These are phyloP conservation scores for Jatropha podagrica DNA, from an alignment of 441 rosid genomes.

Conservation along the genomic window DNA sequence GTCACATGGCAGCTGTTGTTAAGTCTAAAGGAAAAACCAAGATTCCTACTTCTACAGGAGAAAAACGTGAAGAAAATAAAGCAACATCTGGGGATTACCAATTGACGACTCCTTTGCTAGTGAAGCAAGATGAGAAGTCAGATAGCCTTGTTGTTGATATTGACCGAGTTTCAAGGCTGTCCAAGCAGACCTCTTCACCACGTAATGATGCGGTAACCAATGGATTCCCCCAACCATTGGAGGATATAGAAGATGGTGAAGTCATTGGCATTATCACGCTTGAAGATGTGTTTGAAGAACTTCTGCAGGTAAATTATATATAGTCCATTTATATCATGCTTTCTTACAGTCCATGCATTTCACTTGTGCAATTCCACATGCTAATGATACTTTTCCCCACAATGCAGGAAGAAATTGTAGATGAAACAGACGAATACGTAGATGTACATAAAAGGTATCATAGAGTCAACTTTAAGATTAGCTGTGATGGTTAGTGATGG, in stretches of 20 bases:
- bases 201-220: conserved; percentile 38
- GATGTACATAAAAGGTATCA: conserved; percentile 90
- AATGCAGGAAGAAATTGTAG: conserved; percentile 92
- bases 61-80: conserved; percentile 43
- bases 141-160: conserved; percentile 66
- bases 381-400: conserved; percentile 3
- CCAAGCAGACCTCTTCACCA: conserved; percentile 27
- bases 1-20: conserved; percentile 99
- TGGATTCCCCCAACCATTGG: conserved; percentile 45
- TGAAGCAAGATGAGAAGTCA: conserved; percentile 49
- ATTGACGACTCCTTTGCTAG: conserved; percentile 64
- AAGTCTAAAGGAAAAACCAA: conserved; percentile 63
- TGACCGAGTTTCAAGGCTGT: conserved; percentile 47
- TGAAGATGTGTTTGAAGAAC: conserved; percentile 98
- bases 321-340: conserved; percentile 3
- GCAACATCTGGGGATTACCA: conserved; percentile 36
- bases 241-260: conserved; percentile 89
- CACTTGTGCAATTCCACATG: not conserved
- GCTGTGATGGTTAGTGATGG: not conserved
- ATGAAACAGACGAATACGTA: conserved; percentile 96
- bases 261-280: conserved; percentile 93
- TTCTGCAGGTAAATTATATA: conserved; percentile 52
- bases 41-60: conserved; percentile 44
- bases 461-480: not conserved
- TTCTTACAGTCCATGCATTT: not conserved